A percentile compares a stretch with the other conserved stretches of the same genome.
Evolutionary conservation across 352 stramenopile species (phyloP).

Genomic region (Pythium biforme): DNA sequence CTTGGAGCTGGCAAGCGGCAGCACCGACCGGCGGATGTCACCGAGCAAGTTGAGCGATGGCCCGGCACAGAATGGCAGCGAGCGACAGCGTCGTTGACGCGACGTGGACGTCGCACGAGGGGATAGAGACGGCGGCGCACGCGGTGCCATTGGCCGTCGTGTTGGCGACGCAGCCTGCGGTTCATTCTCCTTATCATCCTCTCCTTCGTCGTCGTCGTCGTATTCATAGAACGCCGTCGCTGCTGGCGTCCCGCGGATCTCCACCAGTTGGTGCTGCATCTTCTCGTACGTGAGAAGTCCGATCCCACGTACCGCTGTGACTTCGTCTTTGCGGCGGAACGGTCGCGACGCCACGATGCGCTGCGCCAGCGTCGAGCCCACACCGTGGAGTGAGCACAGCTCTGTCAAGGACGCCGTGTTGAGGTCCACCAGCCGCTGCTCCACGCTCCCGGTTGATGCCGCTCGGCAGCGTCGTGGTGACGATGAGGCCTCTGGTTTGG

Average conservation of each 20-base stretch:
- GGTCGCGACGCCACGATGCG: slow-evolving; percentile 47
- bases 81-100: not conserved
- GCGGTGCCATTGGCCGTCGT: not conserved
- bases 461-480: too few species aligned
- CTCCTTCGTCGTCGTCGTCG: not conserved
- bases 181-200: not conserved
- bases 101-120: not conserved
- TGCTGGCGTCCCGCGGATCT: slow-evolving; percentile 2
- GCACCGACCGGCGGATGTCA: slow-evolving; percentile 37
- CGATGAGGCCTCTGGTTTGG: not conserved
- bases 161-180: slow-evolving; percentile 2
- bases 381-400: slow-evolving; percentile 38
- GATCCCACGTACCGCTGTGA: slow-evolving; percentile 52
- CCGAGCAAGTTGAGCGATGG: slow-evolving; percentile 37
- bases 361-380: slow-evolving; percentile 40
- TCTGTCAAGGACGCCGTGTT: slow-evolving; percentile 42
- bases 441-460: too few species aligned
- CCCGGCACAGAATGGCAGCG: not conserved
- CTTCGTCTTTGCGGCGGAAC: slow-evolving; percentile 46
- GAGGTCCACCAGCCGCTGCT: slow-evolving; percentile 33
- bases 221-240: not conserved
- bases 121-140: not conserved
- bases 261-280: slow-evolving; percentile 27
- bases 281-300: slow-evolving; percentile 40
- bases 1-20: slow-evolving; percentile 17